A percentile compares a stretch with the other conserved stretches of the same genome.
Evolutionary conservation across 1,139 yeast genomes (phyloP).

Genomic region (Diutina catenulata): DNA sequence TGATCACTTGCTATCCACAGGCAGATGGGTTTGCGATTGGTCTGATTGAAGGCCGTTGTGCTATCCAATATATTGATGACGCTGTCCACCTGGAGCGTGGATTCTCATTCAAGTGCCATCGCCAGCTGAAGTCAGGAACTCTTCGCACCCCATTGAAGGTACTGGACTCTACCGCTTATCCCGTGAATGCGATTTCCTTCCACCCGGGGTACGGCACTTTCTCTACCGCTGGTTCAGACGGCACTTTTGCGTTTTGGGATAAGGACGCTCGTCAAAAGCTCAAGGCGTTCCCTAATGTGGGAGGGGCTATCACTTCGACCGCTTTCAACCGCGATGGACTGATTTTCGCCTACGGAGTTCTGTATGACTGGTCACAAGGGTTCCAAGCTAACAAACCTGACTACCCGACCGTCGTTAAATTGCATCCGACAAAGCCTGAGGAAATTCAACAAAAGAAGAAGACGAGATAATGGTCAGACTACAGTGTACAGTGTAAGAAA

Average conservation of each 20-base stretch:
- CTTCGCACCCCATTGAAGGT: too few relatives aligned
- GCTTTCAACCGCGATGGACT: constrained; percentile 77
- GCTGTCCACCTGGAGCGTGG: constrained; percentile 60
- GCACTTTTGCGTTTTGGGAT: constrained; percentile 93
- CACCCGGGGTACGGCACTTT: constrained; percentile 90
- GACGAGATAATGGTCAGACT: too few relatives aligned
- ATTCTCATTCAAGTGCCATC: constrained; percentile 90
- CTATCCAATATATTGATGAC: constrained; percentile 89
- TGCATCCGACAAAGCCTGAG: constrained; percentile 77
- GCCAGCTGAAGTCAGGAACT: constrained; percentile 36
- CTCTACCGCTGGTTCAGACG: constrained; percentile 92
- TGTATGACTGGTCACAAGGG: constrained; percentile 96
- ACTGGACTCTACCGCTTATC: constrained; percentile 46
- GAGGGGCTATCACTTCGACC: constrained; percentile 65
- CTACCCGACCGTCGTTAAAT: constrained; percentile 62
- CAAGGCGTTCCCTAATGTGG: constrained; percentile 65
- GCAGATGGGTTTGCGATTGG: constrained; percentile 93
- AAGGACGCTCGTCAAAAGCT: constrained; percentile 84
- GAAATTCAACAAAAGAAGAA: constrained; percentile 76
- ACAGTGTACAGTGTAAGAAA: too few relatives aligned
- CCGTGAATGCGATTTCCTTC: constrained; percentile 72
- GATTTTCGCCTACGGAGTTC: constrained; percentile 81
- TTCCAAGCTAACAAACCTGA: constrained; percentile 65
- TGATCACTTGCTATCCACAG: constrained; percentile 71
- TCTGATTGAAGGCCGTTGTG: constrained; percentile 92